Conservation (phyloP, 2,329 filamentous ascomycete genomes). For the Aureobasidium sp. region DNA sequence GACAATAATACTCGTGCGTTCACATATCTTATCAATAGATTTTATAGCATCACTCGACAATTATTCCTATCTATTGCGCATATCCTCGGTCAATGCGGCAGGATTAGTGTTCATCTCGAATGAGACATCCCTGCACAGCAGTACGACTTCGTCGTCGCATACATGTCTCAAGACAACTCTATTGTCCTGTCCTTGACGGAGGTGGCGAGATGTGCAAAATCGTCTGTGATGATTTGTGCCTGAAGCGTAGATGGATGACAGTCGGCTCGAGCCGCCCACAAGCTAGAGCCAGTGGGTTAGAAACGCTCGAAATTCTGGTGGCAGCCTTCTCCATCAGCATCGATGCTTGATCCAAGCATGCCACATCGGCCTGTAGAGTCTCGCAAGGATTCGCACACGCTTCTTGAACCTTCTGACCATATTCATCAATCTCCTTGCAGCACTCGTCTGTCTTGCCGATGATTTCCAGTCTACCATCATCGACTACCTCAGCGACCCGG, state of each 20-base stretch:
- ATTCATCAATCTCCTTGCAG: background rate
- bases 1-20: background rate
- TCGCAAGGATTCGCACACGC: background rate
- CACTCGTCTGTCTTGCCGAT: slow-evolving; percentile 5
- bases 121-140: background rate
- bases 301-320: background rate
- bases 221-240: slow-evolving; percentile 8
- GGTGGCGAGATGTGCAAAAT: background rate
- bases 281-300: background rate
- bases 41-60: background rate
- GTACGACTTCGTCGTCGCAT: background rate
- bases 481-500: background rate
- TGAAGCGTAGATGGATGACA: slow-evolving; percentile 8
- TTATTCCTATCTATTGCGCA: background rate
- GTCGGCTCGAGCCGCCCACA: background rate
- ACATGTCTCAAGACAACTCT: background rate
- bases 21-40: background rate
- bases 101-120: background rate
- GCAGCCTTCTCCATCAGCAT: background rate
- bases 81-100: slow-evolving; percentile 1
- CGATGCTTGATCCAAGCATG: background rate
- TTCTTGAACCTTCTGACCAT: slow-evolving; percentile 1
- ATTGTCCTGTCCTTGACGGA: background rate
- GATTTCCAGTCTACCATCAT: slow-evolving; percentile 1
- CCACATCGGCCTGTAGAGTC: slow-evolving; percentile 2